phyloP scores from a whole-genome alignment of 2,329 filamentous ascomycete genomes.

The Sporothrix humicola region DNA sequence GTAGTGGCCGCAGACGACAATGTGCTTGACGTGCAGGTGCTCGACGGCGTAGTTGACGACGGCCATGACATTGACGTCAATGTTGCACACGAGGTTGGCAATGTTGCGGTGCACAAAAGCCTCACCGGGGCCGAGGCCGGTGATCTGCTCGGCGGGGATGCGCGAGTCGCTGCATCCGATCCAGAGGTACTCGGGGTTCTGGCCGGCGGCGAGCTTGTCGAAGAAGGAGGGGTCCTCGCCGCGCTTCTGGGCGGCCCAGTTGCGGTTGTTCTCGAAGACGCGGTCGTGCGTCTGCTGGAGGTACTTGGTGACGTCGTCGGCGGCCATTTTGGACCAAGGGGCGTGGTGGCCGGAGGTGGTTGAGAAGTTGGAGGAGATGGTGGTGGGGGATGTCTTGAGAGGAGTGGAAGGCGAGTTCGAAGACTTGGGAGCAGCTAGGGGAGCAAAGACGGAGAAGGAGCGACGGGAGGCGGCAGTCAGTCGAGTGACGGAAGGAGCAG shows the following conservation, averaged over 20 bases:
- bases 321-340: constrained; percentile 33
- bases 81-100: constrained; percentile 82
- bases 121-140: constrained; percentile 83
- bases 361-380: not conserved
- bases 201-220: constrained; percentile 65
- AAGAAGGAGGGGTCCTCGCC: constrained; percentile 69
- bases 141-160: constrained; percentile 88
- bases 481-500: not conserved
- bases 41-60: constrained; percentile 85
- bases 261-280: constrained; percentile 71
- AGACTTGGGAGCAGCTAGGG: not conserved
- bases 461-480: not conserved
- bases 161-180: constrained; percentile 91
- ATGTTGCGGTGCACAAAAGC: constrained; percentile 96
- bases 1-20: constrained; percentile 80
- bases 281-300: constrained; percentile 68
- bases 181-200: constrained; percentile 78
- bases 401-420: not conserved
- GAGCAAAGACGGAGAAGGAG: not conserved
- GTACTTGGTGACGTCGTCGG: constrained; percentile 57
- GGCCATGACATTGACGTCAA: constrained; percentile 56
- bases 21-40: constrained; percentile 81
- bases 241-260: constrained; percentile 67
- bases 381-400: not conserved
- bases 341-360: not conserved